Evolutionary conservation across 164 flowering plant genomes (phyloP).

Genomic region (Warburgia ugandensis): DNA sequence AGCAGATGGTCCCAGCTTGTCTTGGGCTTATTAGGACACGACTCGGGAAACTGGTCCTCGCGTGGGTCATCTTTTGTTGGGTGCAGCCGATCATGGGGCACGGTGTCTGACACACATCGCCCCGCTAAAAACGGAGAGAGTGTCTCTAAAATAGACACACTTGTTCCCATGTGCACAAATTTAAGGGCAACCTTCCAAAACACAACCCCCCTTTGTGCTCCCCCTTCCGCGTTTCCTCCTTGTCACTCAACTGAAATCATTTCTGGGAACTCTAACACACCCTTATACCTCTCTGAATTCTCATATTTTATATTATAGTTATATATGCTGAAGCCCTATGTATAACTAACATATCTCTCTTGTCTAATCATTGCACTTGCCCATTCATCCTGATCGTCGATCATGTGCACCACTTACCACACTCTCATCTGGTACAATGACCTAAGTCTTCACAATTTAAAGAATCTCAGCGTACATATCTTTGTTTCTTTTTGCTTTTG

Average conservation of each 20-base stretch:
- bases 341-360: too few relatives aligned
- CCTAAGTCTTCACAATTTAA: too few relatives aligned
- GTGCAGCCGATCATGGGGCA: constrained; percentile 45
- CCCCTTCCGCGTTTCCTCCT: not conserved
- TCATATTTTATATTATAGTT: too few relatives aligned
- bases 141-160: constrained; percentile 49
- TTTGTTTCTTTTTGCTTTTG: too few relatives aligned
- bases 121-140: constrained; percentile 46
- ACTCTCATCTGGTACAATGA: too few relatives aligned
- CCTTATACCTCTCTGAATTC: too few relatives aligned
- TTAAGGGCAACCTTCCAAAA: constrained; percentile 70
- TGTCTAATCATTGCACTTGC: too few relatives aligned
- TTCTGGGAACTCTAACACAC: too few relatives aligned
- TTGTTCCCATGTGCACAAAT: constrained; percentile 78
- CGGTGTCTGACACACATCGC: constrained; percentile 18
- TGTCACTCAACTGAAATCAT: constrained; percentile 2
- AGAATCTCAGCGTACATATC: too few relatives aligned
- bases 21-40: constrained; percentile 54
- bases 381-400: too few relatives aligned
- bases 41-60: constrained; percentile 33
- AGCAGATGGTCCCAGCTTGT: constrained; percentile 61
- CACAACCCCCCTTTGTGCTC: not conserved
- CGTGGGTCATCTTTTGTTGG: constrained; percentile 51
- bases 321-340: too few relatives aligned
- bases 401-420: too few relatives aligned